Base-by-base conservation (phyloP, 2,329 filamentous ascomycete genomes). In the Fonsecaea erecta region DNA sequence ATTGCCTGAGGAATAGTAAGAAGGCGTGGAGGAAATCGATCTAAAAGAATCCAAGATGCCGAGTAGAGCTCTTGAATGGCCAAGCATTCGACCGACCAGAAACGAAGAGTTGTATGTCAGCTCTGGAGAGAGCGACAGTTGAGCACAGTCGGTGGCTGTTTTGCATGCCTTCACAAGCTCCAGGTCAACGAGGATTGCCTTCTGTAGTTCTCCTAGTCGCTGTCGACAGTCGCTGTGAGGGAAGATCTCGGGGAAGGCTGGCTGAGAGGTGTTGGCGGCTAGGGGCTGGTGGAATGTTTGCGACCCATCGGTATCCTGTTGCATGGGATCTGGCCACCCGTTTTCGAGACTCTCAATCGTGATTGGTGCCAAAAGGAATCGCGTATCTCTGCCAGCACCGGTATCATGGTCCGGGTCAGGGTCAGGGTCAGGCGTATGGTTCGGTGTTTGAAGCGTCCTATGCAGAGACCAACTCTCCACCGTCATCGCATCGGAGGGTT, bases 101-200 rank as follows among this genome's bases (percentile, higher is more conserved):
- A 54, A 53, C 6, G 59, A 61, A n/a, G 59, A 54, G 34, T 61
- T 48, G 28, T 60, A 48, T 14, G 48, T 34, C 24, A 35, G 18
- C 21, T 54, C 46, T 4, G 59, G 34, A 40, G 59, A 34, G 3
- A 61, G 59, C 1, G 57, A 32, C 11, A 51, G 32, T 37, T 60
- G 52, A 14, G 57, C 35, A 24, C 63, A 65, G 28, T 55, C 51
- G 11, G 46, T 40, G 3, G 57, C 63, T 2, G 52, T 53, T 28
- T 55, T 54, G 40, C 63, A 65, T 12, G 43, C 30, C 52, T 65
- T 65, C n/a, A 43, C 63, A 28, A 60, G 30, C 16, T 65, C 57
- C 18, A 65, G n/a, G 8, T 60, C 56, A 6, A 18, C 51, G 3
- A 55, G 51, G 28, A 65, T 56, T 8, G 51, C 52, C 32, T 14